Conservation (phyloP, 176 grass and related monocot species). For the Ananas comosus region DNA sequence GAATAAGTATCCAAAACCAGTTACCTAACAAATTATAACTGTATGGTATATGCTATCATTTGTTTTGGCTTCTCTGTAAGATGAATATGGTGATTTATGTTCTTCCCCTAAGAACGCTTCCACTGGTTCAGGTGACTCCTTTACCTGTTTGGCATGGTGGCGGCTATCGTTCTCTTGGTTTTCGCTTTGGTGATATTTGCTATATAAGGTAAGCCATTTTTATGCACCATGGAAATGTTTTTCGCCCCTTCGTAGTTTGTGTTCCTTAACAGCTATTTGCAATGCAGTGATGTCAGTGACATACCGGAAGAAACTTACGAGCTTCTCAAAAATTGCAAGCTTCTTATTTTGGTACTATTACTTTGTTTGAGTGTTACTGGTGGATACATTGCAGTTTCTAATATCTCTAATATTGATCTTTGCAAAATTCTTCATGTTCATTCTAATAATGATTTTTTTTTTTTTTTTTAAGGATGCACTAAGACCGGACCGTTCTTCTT, state of each 20-base stretch:
- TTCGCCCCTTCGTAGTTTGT: conserved; percentile 4
- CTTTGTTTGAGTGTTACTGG: conserved; percentile 10
- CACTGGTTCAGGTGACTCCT: conserved; percentile 57
- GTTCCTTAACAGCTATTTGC: conserved; percentile 20
- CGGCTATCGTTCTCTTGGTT: conserved; percentile 89
- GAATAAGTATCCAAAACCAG: neutral
- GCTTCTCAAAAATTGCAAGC: conserved; percentile 75
- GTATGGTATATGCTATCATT: neutral
- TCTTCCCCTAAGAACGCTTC: conserved; percentile 14
- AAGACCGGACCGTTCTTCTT: conserved; percentile 89
- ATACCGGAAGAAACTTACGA: conserved; percentile 95
- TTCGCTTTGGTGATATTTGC: conserved; percentile 76
- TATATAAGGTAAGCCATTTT: conserved; percentile 70
- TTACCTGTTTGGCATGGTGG: conserved; percentile 90
- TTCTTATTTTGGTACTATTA: conserved; percentile 73
- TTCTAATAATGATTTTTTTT: conserved; percentile 19
- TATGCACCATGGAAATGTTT: conserved; percentile 10
- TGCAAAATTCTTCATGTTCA: neutral
- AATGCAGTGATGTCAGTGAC: conserved; percentile 78
- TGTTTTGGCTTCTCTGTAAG: neutral
- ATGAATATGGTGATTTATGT: neutral
- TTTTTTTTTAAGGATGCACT: conserved; percentile 57
- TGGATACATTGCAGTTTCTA: neutral
- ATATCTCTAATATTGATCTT: neutral
- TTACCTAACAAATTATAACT: neutral